Evolutionary conservation across 768 basidiomycete genomes (phyloP).

Genomic region (Neoboletus magnificus): DNA sequence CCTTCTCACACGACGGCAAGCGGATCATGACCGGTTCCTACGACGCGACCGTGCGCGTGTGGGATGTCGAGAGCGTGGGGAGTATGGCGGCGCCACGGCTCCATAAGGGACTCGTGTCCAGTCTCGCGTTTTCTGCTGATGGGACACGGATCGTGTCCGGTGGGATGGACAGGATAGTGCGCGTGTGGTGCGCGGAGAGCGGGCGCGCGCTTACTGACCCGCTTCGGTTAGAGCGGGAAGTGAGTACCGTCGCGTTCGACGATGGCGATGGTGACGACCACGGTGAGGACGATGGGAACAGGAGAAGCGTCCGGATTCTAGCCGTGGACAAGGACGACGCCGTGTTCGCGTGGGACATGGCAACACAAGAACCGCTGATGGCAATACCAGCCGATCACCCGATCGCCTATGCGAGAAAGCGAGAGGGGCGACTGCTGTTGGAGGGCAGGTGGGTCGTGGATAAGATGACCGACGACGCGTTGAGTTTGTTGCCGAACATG

Average conservation of each 20-base stretch:
- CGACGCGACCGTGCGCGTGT: slow-evolving; percentile 29
- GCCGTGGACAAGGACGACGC: slow-evolving; percentile 21
- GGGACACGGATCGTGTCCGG: slow-evolving; percentile 30
- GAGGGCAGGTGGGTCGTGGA: slow-evolving; percentile 28
- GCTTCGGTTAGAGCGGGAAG: slow-evolving; percentile 19
- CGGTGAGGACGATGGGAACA: neutral
- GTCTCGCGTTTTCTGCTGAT: slow-evolving; percentile 28
- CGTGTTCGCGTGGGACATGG: slow-evolving; percentile 28
- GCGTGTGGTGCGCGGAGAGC: slow-evolving; percentile 27
- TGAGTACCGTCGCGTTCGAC: slow-evolving; percentile 23
- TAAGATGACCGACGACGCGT: slow-evolving; percentile 3
- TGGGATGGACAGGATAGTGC: slow-evolving; percentile 28
- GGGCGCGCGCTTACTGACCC: slow-evolving; percentile 21
- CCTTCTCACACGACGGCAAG: slow-evolving; percentile 27
- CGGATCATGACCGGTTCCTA: slow-evolving; percentile 27
- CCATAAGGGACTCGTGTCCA: slow-evolving; percentile 28
- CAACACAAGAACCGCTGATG: slow-evolving; percentile 16
- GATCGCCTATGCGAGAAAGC: neutral
- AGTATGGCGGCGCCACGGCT: slow-evolving; percentile 23
- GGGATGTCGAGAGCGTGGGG: slow-evolving; percentile 30
- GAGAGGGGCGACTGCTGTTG: slow-evolving; percentile 11
- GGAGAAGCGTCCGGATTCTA: slow-evolving; percentile 14
- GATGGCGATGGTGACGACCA: neutral
- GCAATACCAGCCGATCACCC: slow-evolving; percentile 24
- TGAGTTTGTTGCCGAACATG: slow-evolving; percentile 30